Evolutionary conservation across 805 yeast genomes (phyloP), one percentile per base, ranked within the genome.

Genomic region (Candida ortonii): DNA sequence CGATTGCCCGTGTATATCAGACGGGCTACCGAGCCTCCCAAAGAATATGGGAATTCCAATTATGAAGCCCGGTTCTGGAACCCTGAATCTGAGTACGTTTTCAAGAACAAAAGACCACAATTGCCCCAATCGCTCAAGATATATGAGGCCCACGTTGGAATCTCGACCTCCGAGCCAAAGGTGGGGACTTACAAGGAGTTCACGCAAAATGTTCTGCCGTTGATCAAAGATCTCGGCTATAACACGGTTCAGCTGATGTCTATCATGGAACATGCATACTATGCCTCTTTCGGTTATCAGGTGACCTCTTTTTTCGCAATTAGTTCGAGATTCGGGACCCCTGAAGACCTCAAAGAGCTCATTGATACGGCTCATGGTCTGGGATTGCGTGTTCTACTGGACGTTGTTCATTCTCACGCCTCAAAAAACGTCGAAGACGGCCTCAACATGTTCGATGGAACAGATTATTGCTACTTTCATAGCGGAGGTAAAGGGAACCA

Each of bases 271-370:
- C 98, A 90, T 59, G 97, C 98, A 2, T 90, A 90, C 58, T 90
- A 90, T 59, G 98, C 97, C 1, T 86, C 96, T 2, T 90, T 90
- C 58, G 98, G 98, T n/a, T 90, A 90, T 59, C 98, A 90, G 61
- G 80, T 90, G 17, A 89, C 97, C 15, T 84, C 82, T 40, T 93
- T 90, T 57, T 90, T 84, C 58, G 97, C 97, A 2, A 70, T 75
- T 16, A 80, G 93, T 34, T 89, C 97, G 6, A 73, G 98, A 44
- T 93, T 70, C 51, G 98, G 98, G 18, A 78, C 96, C 0, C 97
- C 98, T 2, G 97, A 93, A 49, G 97, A 93, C 32, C 70, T 90
- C 52, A 89, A 85, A 61, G 88, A 84, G 58, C 75, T 90, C 47
- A 75, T 90, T 29, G 98, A 93, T 60, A 78, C 84, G 5, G 97